Base-by-base conservation (phyloP, 345 rosid genomes). In the Trapa incisa region DNA sequence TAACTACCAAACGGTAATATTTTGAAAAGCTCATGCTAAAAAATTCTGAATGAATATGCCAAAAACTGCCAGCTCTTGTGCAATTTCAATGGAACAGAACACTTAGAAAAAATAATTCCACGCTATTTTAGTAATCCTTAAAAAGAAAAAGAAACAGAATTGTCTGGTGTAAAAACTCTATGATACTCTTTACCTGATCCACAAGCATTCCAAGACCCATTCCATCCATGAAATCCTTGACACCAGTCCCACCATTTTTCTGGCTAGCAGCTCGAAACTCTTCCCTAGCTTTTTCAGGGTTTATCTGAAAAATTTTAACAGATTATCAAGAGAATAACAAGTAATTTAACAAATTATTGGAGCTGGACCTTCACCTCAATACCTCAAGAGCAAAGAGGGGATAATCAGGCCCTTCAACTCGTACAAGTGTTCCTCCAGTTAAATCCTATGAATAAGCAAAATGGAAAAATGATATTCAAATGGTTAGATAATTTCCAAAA, bases 351-450 rank as follows among this genome's bases (percentile, higher is more conserved):
- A 10, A 10, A 17, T 66, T 45, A 67, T 6, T 52, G 42, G 8
- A 17, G 61, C 66, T 64, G 74, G 35, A 37, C 37, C 17, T 32
- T 61, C 41, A 67, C 58, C 57, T 47, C 67, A 82, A 62, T 75
- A 91, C 99, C 86, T 94, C 99, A 6, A 94, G 87, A 65, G 99
- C 99, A 83, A 80, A 94, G 58, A 94, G 77, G n/a, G 99, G 99
- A 72, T 70, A 73, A 66, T 94, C 96, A 66, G 89, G 95, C 68
- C 99, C 99, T 73, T 94, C 91, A 65, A 94, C 99, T 1, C 85
- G 95, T 50, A 87, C 89, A 61, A 91, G 83, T 47, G 78, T 76
- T 45, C 99, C 97, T 65, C 99, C 99, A 43, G 96, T 85, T 81
- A 94, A 86, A 68, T 94, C 96, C 99, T 91, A 76, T 6, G 37